phyloP scores from a whole-genome alignment of 176 grass and related monocot species.

The Oryza coarctata region DNA sequence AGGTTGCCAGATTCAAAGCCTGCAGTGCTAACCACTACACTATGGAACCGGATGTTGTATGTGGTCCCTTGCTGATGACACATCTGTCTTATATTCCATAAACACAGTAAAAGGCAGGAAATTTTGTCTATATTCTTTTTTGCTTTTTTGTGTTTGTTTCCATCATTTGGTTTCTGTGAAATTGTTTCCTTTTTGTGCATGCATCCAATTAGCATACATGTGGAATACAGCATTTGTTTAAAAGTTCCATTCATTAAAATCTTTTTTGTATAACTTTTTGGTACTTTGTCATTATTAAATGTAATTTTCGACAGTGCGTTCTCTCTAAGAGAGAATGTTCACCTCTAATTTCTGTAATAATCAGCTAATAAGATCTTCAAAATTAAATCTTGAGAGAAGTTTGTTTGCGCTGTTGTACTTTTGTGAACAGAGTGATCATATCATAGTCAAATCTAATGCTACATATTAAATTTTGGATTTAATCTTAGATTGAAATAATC shows the following conservation, averaged over 20 bases:
- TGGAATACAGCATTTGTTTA: not conserved
- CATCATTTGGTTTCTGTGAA: not conserved
- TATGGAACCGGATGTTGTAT: constrained; percentile 52
- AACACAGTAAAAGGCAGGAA: not conserved
- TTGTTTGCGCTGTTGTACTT: not conserved
- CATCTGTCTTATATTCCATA: not conserved
- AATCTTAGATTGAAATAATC: not conserved
- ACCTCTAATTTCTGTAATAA: not conserved
- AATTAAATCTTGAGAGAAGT: not conserved
- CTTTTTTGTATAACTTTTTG: not conserved
- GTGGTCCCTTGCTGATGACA: not conserved
- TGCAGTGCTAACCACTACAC: constrained; percentile 94
- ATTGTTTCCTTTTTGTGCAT: not conserved
- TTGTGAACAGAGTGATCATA: not conserved
- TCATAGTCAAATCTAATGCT: not conserved
- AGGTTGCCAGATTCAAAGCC: constrained; percentile 98
- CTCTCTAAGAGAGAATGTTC: not conserved
- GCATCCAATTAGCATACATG: not conserved
- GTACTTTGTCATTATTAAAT: not conserved
- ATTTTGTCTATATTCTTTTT: not conserved
- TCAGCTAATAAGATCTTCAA: not conserved
- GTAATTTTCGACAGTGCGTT: not conserved
- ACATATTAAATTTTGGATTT: not conserved
- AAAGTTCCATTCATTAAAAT: not conserved
- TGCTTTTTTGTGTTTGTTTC: not conserved